These are phyloP conservation scores for Fusarium stilboides DNA, from an alignment of 2,329 filamentous ascomycete species.

Conservation along the genomic window DNA sequence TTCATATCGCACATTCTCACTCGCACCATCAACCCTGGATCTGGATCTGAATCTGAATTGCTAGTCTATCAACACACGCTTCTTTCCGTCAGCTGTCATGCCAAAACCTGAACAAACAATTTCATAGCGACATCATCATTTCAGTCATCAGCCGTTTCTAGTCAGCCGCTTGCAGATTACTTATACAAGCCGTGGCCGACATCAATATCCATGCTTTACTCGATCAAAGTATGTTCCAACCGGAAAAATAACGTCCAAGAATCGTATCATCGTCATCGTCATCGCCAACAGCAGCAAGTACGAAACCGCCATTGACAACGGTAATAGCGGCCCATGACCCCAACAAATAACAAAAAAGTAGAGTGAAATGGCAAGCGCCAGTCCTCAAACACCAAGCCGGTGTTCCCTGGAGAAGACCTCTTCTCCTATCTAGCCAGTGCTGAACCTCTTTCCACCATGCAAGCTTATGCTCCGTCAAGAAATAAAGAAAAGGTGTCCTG, in stretches of 20 bases:
- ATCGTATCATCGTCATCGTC: slow-evolving; percentile 43
- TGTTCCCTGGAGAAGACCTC: slow-evolving; percentile 33
- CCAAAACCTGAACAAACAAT: slow-evolving; percentile 37
- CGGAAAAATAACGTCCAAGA: slow-evolving; percentile 43
- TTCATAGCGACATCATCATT: slow-evolving; percentile 52
- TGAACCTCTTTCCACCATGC: slow-evolving; percentile 41
- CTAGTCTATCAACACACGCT: slow-evolving; percentile 32
- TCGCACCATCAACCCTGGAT: slow-evolving; percentile 1
- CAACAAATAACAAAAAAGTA: slow-evolving; percentile 30
- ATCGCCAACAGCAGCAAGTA: slow-evolving; percentile 32
- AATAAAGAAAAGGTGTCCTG: slow-evolving; percentile 36
- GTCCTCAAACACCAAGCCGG: slow-evolving; percentile 31
- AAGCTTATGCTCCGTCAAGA: slow-evolving; percentile 45
- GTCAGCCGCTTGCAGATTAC: slow-evolving; percentile 48
- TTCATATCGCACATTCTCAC: slow-evolving; percentile 16
- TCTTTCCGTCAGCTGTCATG: slow-evolving; percentile 25
- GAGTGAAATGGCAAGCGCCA: slow-evolving; percentile 43
- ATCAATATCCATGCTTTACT: slow-evolving; percentile 45
- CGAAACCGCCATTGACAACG: slow-evolving; percentile 26
- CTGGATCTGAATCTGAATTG: slow-evolving; percentile 25
- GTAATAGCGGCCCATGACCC: slow-evolving; percentile 29
- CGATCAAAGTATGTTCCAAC: slow-evolving; percentile 48
- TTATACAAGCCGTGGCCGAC: slow-evolving; percentile 46
- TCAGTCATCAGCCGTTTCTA: slow-evolving; percentile 51
- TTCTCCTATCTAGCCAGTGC: slow-evolving; percentile 51